Evolutionary conservation across 139 green algal species (phyloP), one percentile per base, ranked within the genome.

Genomic region (Tetraselmis striata): DNA sequence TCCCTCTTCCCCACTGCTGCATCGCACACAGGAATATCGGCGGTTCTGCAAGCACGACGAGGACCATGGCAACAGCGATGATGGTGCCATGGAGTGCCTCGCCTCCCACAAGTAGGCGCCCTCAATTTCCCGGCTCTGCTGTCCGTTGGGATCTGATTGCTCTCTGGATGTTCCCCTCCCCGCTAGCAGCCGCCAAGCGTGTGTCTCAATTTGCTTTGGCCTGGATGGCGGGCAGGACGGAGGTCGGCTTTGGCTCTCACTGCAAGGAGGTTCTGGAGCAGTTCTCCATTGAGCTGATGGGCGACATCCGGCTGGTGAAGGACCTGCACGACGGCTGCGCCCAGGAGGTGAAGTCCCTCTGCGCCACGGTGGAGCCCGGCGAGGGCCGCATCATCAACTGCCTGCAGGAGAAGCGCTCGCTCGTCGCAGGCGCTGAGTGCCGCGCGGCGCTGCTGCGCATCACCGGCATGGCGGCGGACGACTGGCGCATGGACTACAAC

Each of bases 401-500:
- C 80, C 67, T 89, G 75, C 85, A 76, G 1, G 77, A 83, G 30
- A 32, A 80, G 28, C 80, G 84, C 26, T 80, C 30, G 31, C 75
- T 79, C 76, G 83, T 86, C 45, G 80, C 29, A 29, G 29, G 32
- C 1, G 77, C 81, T 30, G 1, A 24, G 77, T 90, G 87, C 80
- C 77, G 84, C 80, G 26, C 32, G n/a, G 84, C 88, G 84, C 79
- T 90, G 78, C 76, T 90, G 32, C 80, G 87, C 45, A 78, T 90
- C 80, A 58, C 85, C 80, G 87, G 87, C 74, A 78, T 88, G 32
- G 80, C 82, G 18, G 87, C 85, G 28, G 84, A 89, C 67, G 88
- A 91, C 84, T 85, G 87, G 74, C 45, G 85, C 0, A 29, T 88
- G 76, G 84, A 91, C 80, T 83, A 76, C 26, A 1, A 24, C n/a